A percentile compares a stretch with the other conserved stretches of the same genome.
phyloP scores from a whole-genome alignment of 108 stramenopile genomes.

The Chaetoceros tenuissimus region DNA sequence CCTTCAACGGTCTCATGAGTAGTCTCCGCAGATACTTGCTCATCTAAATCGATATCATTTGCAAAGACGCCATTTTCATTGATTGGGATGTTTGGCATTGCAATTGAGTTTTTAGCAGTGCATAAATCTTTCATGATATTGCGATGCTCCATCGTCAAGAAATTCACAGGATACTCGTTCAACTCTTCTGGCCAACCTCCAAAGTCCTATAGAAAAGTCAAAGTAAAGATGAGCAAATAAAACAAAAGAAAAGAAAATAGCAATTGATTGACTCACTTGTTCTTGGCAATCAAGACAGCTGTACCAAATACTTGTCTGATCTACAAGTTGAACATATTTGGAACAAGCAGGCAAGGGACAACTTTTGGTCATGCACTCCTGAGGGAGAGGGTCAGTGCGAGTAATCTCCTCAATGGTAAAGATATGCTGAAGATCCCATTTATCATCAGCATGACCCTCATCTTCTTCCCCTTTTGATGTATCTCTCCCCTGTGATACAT shows the following conservation, averaged over 20 bases:
- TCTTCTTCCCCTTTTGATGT: conserved; percentile 14
- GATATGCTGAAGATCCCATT: conserved; percentile 32
- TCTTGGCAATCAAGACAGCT: conserved; percentile 46
- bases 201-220: too few species aligned
- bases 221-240: too few species aligned
- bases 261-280: too few species aligned
- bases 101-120: conserved; percentile 26
- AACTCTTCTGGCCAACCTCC: conserved; percentile 48
- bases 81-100: conserved; percentile 37
- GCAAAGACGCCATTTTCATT: conserved; percentile 6
- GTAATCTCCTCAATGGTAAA: conserved; percentile 26
- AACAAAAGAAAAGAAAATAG: too few species aligned
- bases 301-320: conserved; percentile 28
- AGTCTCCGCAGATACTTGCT: too few species aligned
- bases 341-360: conserved; percentile 33
- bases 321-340: conserved; percentile 16
- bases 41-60: too few species aligned
- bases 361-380: conserved; percentile 16
- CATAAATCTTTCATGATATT: conserved; percentile 46
- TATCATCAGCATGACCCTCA: conserved; percentile 23
- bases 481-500: background rate
- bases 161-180: conserved; percentile 37
- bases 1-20: too few species aligned
- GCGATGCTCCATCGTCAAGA: conserved; percentile 40
- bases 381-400: conserved; percentile 10